These are phyloP conservation scores for Trichophaea hybrida DNA, from an alignment of 2,329 filamentous ascomycete genomes.

Conservation along the genomic window DNA sequence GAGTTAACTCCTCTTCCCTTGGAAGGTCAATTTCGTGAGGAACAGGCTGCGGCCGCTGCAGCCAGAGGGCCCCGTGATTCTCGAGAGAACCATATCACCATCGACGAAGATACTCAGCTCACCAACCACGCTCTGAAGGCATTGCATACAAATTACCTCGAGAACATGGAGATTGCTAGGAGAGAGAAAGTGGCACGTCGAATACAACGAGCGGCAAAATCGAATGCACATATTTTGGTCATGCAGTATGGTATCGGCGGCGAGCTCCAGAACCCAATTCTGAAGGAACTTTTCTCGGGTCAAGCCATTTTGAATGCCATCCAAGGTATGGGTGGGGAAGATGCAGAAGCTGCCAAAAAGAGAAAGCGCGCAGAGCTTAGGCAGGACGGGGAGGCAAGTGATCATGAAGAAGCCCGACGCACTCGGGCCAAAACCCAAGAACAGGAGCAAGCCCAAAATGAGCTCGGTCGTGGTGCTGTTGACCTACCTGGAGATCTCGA, in stretches of 20 bases:
- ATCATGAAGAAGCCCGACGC: conserved; percentile 6
- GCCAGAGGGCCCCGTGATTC: conserved; percentile 6
- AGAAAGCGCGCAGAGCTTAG: conserved; percentile 3
- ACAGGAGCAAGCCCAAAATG: background rate
- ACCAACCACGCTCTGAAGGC: conserved; percentile 8
- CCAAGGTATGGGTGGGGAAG: background rate
- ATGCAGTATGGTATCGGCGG: conserved; percentile 19
- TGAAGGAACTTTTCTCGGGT: conserved; percentile 18
- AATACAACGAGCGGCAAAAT: conserved; percentile 11
- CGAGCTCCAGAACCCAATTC: conserved; percentile 13
- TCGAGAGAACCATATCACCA: background rate
- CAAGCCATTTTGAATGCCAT: conserved; percentile 13
- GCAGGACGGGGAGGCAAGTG: background rate
- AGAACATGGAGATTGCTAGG: conserved; percentile 16
- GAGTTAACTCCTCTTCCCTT: background rate
- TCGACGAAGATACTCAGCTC: conserved; percentile 13
- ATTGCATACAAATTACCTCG: conserved; percentile 17
- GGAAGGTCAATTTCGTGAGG: background rate
- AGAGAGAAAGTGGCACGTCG: conserved; percentile 4
- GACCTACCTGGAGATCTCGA: background rate
- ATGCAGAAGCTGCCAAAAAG: background rate
- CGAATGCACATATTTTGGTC: conserved; percentile 12
- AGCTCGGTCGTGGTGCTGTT: background rate
- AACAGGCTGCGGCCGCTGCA: background rate
- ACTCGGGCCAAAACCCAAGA: conserved; percentile 1